Evolutionary conservation across 2,329 filamentous ascomycete species (phyloP), one percentile per base, ranked within the genome.

Genomic region (Orbilia blumenaviensis): DNA sequence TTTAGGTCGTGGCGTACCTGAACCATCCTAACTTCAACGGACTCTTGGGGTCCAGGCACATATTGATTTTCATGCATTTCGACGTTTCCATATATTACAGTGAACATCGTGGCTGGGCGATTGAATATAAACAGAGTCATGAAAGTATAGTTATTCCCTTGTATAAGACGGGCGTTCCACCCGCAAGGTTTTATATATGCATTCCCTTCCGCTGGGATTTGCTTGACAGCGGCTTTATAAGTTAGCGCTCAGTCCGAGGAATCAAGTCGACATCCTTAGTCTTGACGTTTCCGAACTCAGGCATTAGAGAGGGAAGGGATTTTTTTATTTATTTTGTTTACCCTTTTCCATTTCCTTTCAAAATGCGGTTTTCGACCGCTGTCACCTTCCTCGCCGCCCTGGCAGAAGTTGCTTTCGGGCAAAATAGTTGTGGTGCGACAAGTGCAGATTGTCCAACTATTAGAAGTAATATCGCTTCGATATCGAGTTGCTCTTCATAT

Each of bases 401-500:
- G 16, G 36, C 29, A 9, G 32, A 42, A n/a, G 29, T 66, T 41
- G 18, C 44, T 42, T 14, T 32, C 14, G 61, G 61, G 32, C 46
- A 64, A 29, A 41, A 29, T 18, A 21, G 14, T 25, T 66, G 61
- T 21, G 42, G 61, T 34, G 46, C 18, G 14, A 48, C 27, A n/a
- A 46, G 29, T 10, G 29, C 44, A 12, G 18, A 32, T 12, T 66
- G 61, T 42, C 14, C 44, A 4, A 54, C 42, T 10, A 23, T 66
- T 8, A 27, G 10, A n/a, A 8, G 12, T 14, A 29, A 34, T 46
- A 21, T 46, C 5, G 44, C 42, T 21, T 66, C 61, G 27, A 25
- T 23, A 34, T 41, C 32, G 7, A 66, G 61, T 16, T 66, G 61
- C 36, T 66, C 44, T 7, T 41, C 32, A 23, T 66, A 52, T 27